phyloP scores from a whole-genome alignment of 2,329 filamentous ascomycete species.

The Fusarium falciforme region DNA sequence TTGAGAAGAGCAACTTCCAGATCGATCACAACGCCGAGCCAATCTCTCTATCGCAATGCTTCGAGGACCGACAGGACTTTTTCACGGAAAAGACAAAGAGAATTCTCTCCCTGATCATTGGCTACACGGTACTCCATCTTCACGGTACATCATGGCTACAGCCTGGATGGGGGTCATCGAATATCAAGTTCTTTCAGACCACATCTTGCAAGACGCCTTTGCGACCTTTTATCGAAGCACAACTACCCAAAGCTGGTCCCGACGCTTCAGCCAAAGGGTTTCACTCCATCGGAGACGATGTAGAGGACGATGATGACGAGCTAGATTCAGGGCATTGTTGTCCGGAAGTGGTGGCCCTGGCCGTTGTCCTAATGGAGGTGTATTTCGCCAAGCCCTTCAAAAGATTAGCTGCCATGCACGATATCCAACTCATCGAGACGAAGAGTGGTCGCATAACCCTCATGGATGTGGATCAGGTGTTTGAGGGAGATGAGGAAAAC shows the following conservation, averaged over 20 bases:
- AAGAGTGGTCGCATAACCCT: not conserved
- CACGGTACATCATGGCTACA: not conserved
- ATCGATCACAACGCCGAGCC: not conserved
- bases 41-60: not conserved
- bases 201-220: not conserved
- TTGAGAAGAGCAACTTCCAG: not conserved
- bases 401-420: not conserved
- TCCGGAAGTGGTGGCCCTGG: conserved; percentile 1
- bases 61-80: not conserved
- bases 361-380: conserved; percentile 13
- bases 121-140: not conserved
- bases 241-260: not conserved
- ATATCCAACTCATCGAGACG: not conserved
- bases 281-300: not conserved
- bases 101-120: not conserved
- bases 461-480: conserved; percentile 8
- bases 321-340: not conserved
- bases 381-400: conserved; percentile 14
- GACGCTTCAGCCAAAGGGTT: not conserved
- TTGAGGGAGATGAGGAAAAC: conserved; percentile 1
- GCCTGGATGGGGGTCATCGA: not conserved
- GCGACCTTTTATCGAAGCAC: not conserved
- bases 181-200: not conserved
- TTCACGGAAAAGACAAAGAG: not conserved
- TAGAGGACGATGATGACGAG: not conserved